Evolutionary conservation across 2,329 filamentous ascomycete species (phyloP), one percentile per base, ranked within the genome.

Genomic region (Hypoxylon sp.): DNA sequence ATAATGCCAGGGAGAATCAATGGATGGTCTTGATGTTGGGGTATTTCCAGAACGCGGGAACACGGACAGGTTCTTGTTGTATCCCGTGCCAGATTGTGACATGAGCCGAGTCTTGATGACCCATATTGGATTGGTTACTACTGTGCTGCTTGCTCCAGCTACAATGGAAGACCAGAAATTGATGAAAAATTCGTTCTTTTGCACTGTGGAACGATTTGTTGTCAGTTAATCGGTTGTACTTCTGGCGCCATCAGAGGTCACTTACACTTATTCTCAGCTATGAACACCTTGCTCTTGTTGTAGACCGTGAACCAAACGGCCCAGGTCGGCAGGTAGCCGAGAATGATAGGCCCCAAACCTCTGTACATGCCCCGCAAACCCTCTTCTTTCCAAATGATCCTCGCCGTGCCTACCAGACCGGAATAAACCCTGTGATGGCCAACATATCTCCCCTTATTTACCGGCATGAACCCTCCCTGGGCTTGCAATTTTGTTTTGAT

Each of bases 401-500:
- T 84, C 19, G 89, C 91, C 0, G 93, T 97, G 31, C 94, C 94
- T 6, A 95, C 67, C 65, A 99, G 81, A 5, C 94, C 94, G 57
- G 88, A 86, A 70, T 99, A 99, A 38, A 94, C 75, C 78, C 75
- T 77, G 15, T 75, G 72, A 52, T 80, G 78, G 19, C 75, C 76
- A 19, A 75, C 76, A 69, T 77, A 76, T 44, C 70, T 70, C 53
- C 72, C 77, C 58, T 76, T 75, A 63, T 75, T 79, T 67, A 71
- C 72, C 60, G 75, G 80, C 61, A 71, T 62, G 71, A 96, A 95
- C 13, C 91, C 90, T 58, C 93, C 93, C 71, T 97, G 94, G 11
- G 92, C 93, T 71, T 99, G 94, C 54, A 99, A 75, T 73, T 97
- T 97, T 32, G 94, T 99, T 78, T 99, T 99, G 73, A 99, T 97